Conservation (phyloP, 2,329 filamentous ascomycete species). For the Huntiella omanensis region DNA sequence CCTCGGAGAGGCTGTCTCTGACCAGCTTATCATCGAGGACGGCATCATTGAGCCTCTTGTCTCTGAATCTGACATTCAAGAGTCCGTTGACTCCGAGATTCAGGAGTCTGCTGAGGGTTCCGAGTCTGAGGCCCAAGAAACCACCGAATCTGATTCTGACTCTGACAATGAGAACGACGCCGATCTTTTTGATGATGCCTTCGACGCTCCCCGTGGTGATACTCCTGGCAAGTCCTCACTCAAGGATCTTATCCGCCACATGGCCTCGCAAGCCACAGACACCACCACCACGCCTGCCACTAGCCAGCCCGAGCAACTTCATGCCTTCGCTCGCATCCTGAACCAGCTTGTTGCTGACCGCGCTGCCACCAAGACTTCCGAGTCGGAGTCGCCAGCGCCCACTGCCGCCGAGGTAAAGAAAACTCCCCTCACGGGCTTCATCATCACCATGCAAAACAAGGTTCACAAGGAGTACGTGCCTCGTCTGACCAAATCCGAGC, state of each 20-base stretch:
- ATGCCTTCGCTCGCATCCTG: constrained; percentile 32
- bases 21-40: background rate
- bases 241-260: constrained; percentile 32
- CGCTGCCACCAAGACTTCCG: constrained; percentile 1
- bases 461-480: constrained; percentile 46
- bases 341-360: constrained; percentile 24
- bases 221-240: constrained; percentile 15
- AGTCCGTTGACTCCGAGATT: background rate
- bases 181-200: too few species aligned
- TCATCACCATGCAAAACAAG: constrained; percentile 51
- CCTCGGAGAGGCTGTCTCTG: background rate
- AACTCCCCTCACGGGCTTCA: constrained; percentile 43
- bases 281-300: constrained; percentile 13
- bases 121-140: background rate
- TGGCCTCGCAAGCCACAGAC: constrained; percentile 25
- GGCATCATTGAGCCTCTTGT: background rate
- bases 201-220: constrained; percentile 5
- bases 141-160: background rate
- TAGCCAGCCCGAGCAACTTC: constrained; percentile 18
- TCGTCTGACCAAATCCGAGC: constrained; percentile 34
- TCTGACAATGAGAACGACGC: background rate
- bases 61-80: background rate
- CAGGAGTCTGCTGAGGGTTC: background rate
- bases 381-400: background rate
- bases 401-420: background rate